Base-by-base conservation (phyloP, 371 early-diverging fungal genomes). In the Rhizopus microsporus region DNA sequence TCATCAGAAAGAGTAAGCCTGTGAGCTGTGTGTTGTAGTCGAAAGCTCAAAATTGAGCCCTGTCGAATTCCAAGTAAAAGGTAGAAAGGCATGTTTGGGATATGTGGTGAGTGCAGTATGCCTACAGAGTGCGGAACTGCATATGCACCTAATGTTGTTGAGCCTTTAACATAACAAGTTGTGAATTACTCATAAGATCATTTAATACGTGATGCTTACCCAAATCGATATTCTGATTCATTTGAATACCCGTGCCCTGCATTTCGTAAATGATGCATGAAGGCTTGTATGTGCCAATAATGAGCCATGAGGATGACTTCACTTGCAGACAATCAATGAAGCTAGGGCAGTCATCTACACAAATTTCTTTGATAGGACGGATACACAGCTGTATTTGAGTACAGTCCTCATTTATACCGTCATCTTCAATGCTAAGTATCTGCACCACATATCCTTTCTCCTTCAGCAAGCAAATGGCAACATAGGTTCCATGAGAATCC, bases 241-340 rank as follows among this genome's bases (percentile, higher is more conserved):
- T 6, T 7, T 49, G 17, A 33, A 69, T 38, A 40, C 13, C 16
- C 3, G 40, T 13, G 17, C 48, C 23, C 15, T 69, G 17, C 7
- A 65, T 30, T 0, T 23, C 29, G n/a, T 50, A 69, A 15, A 69
- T 39, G 0, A 57, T 7, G 13, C 65, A 5, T 9, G 56, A 49
- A 8, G 58, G 35, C 1, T 56, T 39, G 43, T 55, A 69, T 5
- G 69, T 53, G 9, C 69, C 66, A 13, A 65, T 16, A 1, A 43
- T 33, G 33, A 69, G 50, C 6, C 56, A 17, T 9, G 57, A 44
- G 5, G 37, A 17, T 32, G 57, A 51, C 61, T 44, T 50, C 2
- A 54, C 32, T 31, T 37, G n/a, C 32, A 68, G 61, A 35, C 51
- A 38, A 4, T 43, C 49, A 9, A 68, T 34, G 16, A 43, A 64